These are phyloP conservation scores for Punctularia strigosozonata DNA, from an alignment of 768 basidiomycete genomes.

Conservation along the genomic window DNA sequence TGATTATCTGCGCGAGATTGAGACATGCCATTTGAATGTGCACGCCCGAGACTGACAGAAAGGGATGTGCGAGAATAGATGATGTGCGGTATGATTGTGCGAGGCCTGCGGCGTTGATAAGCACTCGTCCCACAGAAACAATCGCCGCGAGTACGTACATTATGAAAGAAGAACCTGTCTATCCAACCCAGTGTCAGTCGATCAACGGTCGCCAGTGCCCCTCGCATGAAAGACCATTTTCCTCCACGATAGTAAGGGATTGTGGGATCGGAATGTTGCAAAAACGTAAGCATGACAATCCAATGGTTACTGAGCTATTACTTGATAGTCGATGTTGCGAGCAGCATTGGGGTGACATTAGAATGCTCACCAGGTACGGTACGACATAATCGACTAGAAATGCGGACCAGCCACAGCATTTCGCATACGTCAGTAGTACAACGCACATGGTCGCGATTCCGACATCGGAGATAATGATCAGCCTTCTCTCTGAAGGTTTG, in stretches of 20 bases:
- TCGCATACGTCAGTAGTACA: not conserved
- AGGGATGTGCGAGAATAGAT: constrained; percentile 48
- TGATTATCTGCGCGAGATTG: constrained; percentile 34
- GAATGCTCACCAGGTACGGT: constrained; percentile 7
- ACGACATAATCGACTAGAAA: constrained; percentile 7
- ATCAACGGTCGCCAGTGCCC: constrained; percentile 18
- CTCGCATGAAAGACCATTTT: constrained; percentile 13
- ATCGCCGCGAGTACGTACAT: constrained; percentile 8
- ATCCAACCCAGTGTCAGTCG: constrained; percentile 18
- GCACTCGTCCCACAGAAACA: not conserved
- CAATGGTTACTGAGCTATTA: constrained; percentile 11
- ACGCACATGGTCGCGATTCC: constrained; percentile 4
- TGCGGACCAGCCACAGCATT: not conserved
- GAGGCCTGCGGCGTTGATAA: constrained; percentile 8
- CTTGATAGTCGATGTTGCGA: not conserved
- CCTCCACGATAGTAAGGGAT: constrained; percentile 13
- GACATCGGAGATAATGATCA: constrained; percentile 7
- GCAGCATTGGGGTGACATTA: not conserved
- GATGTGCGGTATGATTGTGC: constrained; percentile 46
- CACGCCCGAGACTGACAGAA: constrained; percentile 31
- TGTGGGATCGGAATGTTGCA: constrained; percentile 15
- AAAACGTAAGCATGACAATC: constrained; percentile 14
- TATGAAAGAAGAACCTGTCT: constrained; percentile 20
- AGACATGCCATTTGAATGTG: not conserved
- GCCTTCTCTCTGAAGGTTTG: constrained; percentile 1